Conservation (phyloP, 2,329 filamentous ascomycete species). For the Trichocomaceae sp. region DNA sequence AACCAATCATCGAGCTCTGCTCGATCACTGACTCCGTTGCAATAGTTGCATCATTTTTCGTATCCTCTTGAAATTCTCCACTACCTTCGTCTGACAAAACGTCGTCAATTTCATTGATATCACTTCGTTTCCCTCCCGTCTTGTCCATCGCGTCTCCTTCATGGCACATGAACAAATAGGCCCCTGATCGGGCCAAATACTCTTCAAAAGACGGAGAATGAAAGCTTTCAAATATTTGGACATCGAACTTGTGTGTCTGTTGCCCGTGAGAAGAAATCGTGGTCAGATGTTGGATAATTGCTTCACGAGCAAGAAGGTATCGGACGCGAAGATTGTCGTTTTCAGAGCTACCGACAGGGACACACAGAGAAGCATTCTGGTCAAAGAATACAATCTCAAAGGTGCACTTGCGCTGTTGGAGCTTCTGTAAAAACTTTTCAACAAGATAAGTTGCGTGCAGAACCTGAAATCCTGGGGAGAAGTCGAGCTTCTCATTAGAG, state of each 20-base stretch:
- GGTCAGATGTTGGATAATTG: constrained; percentile 59
- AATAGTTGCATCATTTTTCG: constrained; percentile 32
- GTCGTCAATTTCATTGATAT: neutral
- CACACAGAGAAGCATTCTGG: constrained; percentile 3
- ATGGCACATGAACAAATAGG: constrained; percentile 64
- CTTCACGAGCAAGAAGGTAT: constrained; percentile 58
- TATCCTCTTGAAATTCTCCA: neutral
- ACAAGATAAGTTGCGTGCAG: constrained; percentile 12
- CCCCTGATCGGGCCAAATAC: constrained; percentile 48
- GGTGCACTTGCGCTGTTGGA: constrained; percentile 10
- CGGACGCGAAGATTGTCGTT: constrained; percentile 30
- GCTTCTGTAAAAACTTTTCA: constrained; percentile 10
- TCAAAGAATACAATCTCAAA: constrained; percentile 15
- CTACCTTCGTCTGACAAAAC: neutral
- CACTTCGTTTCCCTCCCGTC: neutral
- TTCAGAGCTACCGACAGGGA: constrained; percentile 16
- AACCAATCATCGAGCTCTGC: constrained; percentile 12
- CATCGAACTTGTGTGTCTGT: neutral
- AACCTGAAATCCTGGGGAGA: constrained; percentile 12
- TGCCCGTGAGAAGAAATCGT: constrained; percentile 27
- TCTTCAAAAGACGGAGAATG: constrained; percentile 44
- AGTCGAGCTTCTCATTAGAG: constrained; percentile 11
- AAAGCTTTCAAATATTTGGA: neutral
- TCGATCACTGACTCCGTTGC: neutral
- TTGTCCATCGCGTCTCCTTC: constrained; percentile 43